phyloP scores from a whole-genome alignment of 352 stramenopile species.

The Phytophthora sp. region DNA sequence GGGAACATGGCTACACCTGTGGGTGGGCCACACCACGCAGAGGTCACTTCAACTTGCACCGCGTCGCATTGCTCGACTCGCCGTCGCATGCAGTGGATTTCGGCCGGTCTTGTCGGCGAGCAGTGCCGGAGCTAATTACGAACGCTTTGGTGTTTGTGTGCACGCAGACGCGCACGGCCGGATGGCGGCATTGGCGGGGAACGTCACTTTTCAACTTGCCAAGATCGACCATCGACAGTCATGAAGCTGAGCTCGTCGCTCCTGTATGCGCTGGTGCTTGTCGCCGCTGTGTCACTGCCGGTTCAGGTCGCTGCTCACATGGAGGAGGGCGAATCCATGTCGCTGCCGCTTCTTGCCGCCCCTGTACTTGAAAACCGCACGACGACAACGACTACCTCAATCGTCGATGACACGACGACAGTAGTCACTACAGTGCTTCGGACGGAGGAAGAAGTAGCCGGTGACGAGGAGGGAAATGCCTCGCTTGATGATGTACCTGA shows the following conservation, averaged over 20 bases:
- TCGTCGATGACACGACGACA: conserved; percentile 3
- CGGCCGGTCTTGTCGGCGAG: neutral
- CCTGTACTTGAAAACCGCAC: neutral
- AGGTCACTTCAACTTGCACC: neutral
- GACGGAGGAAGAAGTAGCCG: conserved; percentile 2
- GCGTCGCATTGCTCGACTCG: neutral
- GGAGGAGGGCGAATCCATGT: neutral
- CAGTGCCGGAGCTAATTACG: neutral
- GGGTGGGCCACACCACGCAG: neutral
- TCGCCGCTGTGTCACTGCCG: neutral
- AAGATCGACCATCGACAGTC: neutral
- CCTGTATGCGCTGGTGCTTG: neutral
- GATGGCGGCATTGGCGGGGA: too few species aligned
- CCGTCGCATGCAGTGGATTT: neutral
- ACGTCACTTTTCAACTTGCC: neutral
- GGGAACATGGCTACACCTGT: neutral
- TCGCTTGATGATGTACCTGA: neutral
- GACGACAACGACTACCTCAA: neutral
- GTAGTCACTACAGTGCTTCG: neutral
- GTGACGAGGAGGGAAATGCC: neutral
- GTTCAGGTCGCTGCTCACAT: neutral
- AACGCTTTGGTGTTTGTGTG: neutral
- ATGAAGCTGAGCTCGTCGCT: conserved; percentile 5
- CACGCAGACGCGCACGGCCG: too few species aligned
- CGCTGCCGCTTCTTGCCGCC: neutral